phyloP scores from a whole-genome alignment of 352 stramenopile genomes.

The Phytophthora idaei region DNA sequence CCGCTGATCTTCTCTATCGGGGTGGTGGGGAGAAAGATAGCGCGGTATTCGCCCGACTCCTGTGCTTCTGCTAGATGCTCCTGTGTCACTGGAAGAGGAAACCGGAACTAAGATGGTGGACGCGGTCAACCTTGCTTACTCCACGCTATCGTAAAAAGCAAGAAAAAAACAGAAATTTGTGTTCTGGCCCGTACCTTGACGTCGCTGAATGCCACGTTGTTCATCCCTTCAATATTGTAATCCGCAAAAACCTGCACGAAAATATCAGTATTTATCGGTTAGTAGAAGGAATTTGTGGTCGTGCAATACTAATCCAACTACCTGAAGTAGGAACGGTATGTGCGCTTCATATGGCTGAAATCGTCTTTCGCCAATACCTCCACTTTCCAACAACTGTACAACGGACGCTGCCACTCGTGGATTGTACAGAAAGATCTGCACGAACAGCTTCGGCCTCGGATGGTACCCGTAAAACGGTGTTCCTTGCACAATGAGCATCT shows the following conservation, averaged over 20 bases:
- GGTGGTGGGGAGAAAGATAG: conserved; percentile 50
- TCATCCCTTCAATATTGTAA: conserved; percentile 94
- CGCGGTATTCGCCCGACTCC: conserved; percentile 24
- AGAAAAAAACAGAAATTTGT: background rate
- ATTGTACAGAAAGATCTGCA: conserved; percentile 92
- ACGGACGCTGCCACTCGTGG: conserved; percentile 61
- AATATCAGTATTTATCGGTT: background rate
- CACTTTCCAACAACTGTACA: conserved; percentile 86
- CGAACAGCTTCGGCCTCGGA: conserved; percentile 69
- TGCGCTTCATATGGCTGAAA: conserved; percentile 92
- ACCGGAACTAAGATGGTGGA: conserved; percentile 54
- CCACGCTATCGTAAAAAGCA: no score
- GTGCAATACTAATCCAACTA: conserved; percentile 18
- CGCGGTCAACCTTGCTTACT: conserved; percentile 9
- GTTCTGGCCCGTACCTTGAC: conserved; percentile 48
- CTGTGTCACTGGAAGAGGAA: conserved; percentile 64
- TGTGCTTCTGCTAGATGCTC: conserved; percentile 41
- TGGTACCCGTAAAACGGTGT: conserved; percentile 92
- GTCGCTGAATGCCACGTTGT: conserved; percentile 72
- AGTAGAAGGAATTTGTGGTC: no score
- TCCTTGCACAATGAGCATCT: conserved; percentile 89
- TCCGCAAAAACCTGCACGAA: conserved; percentile 83
- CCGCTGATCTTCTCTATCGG: conserved; percentile 42
- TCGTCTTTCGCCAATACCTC: conserved; percentile 60
- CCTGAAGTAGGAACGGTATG: conserved; percentile 88